Percentiles rank a stretch among this genome's conserved stretches.
Conservation (phyloP, 2,329 filamentous ascomycete genomes). For the Albophoma yamanashiensis region DNA sequence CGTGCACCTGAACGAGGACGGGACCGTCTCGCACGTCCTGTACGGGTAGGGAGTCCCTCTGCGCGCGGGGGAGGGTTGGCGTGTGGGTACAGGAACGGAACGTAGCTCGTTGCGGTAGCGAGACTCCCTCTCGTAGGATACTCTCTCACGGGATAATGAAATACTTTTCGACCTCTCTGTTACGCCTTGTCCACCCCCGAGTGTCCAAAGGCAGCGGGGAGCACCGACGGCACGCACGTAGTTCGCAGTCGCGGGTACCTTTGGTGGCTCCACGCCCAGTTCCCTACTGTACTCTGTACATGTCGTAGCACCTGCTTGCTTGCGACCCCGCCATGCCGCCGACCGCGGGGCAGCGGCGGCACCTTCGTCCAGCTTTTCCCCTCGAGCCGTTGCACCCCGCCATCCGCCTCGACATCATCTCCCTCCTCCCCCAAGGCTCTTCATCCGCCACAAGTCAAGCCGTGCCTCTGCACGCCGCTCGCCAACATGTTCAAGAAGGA, state of each 20-base stretch:
- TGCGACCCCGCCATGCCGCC: slow-evolving; percentile 13
- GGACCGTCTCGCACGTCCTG: slow-evolving; percentile 47
- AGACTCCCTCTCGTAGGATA: neutral
- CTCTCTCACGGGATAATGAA: too few species aligned
- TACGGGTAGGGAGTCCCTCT: slow-evolving; percentile 31
- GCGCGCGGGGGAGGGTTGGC: neutral
- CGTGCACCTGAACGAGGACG: slow-evolving; percentile 48
- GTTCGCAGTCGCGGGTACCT: too few species aligned
- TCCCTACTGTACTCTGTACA: too few species aligned
- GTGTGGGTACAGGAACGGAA: neutral
- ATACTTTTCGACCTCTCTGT: too few species aligned
- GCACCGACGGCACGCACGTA: too few species aligned
- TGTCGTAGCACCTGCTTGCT: too few species aligned
- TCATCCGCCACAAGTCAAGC: neutral
- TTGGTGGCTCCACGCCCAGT: too few species aligned
- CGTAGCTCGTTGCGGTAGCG: neutral
- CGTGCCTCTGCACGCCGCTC: neutral
- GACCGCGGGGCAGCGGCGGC: slow-evolving; percentile 4
- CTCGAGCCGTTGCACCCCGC: neutral
- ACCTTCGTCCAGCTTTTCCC: slow-evolving; percentile 3
- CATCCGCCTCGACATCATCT: neutral
- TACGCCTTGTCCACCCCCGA: too few species aligned
- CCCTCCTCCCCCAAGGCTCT: neutral
- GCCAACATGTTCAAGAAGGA: slow-evolving; percentile 86
- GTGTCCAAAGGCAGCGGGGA: too few species aligned